Evolutionary conservation across 2,329 filamentous ascomycete species (phyloP).

Genomic region (Cryphonectria carpinicola): DNA sequence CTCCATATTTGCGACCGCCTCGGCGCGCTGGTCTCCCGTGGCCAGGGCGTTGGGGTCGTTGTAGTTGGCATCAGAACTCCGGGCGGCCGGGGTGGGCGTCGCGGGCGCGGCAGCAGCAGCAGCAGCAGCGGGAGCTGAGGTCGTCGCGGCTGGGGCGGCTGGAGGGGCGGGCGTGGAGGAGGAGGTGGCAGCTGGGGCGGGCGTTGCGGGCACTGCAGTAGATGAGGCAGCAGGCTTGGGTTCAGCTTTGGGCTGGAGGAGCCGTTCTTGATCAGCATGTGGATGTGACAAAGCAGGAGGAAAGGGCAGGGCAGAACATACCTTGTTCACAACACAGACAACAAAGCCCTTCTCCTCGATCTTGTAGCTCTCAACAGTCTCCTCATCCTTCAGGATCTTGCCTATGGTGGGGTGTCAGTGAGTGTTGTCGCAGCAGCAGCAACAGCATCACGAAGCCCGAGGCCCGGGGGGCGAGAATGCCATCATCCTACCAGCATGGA

Average conservation of each 20-base stretch:
- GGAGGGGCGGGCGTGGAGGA: conserved; percentile 54
- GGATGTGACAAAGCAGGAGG: conserved; percentile 23
- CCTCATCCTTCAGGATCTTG: conserved; percentile 98
- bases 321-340: conserved; percentile 98
- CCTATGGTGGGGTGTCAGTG: conserved; percentile 58
- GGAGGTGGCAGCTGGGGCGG: conserved; percentile 52
- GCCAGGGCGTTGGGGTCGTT: conserved; percentile 82
- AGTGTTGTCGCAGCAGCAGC: not conserved
- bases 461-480: conserved; percentile 5
- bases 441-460: not conserved
- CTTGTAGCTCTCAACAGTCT: conserved; percentile 94
- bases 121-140: conserved; percentile 46
- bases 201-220: conserved; percentile 65
- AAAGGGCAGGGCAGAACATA: conserved; percentile 44
- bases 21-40: conserved; percentile 80
- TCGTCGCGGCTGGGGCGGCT: conserved; percentile 51
- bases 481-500: conserved; percentile 81
- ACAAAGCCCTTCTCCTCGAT: conserved; percentile 99
- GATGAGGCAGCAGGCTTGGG: conserved; percentile 53
- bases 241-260: conserved; percentile 69
- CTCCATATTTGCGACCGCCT: conserved; percentile 90
- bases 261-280: conserved; percentile 6
- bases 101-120: conserved; percentile 50
- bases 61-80: conserved; percentile 49
- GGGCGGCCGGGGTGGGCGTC: conserved; percentile 57